phyloP scores from a whole-genome alignment of 2,329 filamentous ascomycete species.

The Aotearoamyces nothofagi region DNA sequence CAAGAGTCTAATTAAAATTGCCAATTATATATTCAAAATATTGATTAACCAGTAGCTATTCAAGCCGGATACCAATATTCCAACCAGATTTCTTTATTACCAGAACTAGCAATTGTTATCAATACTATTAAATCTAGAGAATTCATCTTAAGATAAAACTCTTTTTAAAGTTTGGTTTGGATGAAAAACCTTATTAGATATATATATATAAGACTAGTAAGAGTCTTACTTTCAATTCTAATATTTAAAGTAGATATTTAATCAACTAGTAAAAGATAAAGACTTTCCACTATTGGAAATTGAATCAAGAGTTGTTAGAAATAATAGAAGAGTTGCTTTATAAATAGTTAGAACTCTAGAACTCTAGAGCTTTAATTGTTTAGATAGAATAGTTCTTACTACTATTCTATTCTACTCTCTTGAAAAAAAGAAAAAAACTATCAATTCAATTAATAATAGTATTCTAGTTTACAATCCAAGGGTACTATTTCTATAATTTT shows the following conservation, averaged over 20 bases:
- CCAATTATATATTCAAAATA: slow-evolving; percentile 1
- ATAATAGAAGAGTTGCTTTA: background rate
- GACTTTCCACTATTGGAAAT: background rate
- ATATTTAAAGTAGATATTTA: too few relatives aligned
- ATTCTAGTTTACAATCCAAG: too few relatives aligned
- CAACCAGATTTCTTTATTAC: background rate
- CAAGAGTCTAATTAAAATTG: too few relatives aligned
- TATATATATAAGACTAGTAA: background rate
- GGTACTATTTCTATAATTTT: too few relatives aligned
- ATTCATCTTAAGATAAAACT: background rate
- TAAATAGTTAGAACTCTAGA: too few relatives aligned
- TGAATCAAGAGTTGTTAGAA: background rate
- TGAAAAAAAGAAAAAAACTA: too few relatives aligned
- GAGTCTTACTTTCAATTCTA: background rate
- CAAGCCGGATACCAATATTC: background rate
- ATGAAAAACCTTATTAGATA: background rate
- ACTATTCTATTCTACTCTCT: too few relatives aligned
- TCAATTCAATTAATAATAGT: too few relatives aligned
- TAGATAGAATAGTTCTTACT: too few relatives aligned
- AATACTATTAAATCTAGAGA: background rate
- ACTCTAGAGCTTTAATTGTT: too few relatives aligned
- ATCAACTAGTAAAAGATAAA: slow-evolving; percentile 1
- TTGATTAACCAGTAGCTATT: background rate
- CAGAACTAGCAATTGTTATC: background rate
- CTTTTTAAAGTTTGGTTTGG: background rate